Percentiles rank a stretch among this genome's conserved stretches.
phyloP scores from a whole-genome alignment of 176 grass and related monocot genomes.

The Themeda triandra region DNA sequence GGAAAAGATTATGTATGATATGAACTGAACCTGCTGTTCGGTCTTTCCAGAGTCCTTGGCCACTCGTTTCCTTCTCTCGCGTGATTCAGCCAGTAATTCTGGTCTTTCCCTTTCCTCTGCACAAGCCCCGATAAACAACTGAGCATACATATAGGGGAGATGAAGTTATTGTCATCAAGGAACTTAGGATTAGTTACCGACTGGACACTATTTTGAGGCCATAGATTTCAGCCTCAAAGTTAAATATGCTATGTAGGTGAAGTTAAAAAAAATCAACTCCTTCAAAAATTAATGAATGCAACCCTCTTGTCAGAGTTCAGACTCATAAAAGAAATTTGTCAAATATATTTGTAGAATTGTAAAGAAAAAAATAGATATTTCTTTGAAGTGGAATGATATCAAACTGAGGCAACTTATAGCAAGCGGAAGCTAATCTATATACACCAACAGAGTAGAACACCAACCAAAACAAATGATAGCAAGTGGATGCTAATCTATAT shows the following conservation, averaged over 20 bases:
- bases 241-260: background rate
- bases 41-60: constrained; percentile 85
- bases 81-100: constrained; percentile 83
- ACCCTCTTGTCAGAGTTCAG: background rate
- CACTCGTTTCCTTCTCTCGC: constrained; percentile 72
- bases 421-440: background rate
- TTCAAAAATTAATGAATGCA: background rate
- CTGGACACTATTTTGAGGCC: background rate
- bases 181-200: background rate
- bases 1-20: background rate
- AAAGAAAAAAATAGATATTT: background rate
- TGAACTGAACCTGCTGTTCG: constrained; percentile 65
- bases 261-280: background rate
- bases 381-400: background rate
- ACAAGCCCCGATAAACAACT: constrained; percentile 1
- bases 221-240: background rate
- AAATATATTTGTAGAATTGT: background rate
- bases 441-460: background rate
- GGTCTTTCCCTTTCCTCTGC: constrained; percentile 90
- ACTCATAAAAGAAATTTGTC: background rate
- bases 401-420: background rate
- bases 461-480: background rate
- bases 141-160: background rate
- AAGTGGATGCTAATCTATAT: background rate
- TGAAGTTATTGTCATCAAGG: background rate